Conservation (phyloP, 2,329 filamentous ascomycete species). For the Fonsecaea pedrosoi region DNA sequence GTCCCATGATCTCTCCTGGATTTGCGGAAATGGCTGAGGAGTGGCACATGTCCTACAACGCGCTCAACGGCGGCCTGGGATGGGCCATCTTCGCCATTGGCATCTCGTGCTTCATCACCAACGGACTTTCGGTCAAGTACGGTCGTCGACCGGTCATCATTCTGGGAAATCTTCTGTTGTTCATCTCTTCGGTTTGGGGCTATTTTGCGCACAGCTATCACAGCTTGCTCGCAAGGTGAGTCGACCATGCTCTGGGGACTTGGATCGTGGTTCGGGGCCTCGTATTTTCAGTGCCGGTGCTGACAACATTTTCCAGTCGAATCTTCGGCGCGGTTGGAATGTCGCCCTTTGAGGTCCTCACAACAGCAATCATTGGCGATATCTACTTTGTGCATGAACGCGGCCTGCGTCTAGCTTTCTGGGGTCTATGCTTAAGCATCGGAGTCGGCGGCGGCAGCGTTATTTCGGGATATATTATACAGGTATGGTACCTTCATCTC, state of each 20-base stretch:
- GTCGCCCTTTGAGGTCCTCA: conserved; percentile 37
- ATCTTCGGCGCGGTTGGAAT: conserved; percentile 39
- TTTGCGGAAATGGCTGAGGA: conserved; percentile 45
- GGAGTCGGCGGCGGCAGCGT: conserved; percentile 49
- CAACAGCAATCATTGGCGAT: conserved; percentile 50
- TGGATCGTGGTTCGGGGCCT: not conserved
- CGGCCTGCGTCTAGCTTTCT: conserved; percentile 49
- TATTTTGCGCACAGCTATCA: conserved; percentile 38
- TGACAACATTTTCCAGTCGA: conserved; percentile 14
- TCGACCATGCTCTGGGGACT: not conserved
- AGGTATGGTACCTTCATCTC: conserved; percentile 42
- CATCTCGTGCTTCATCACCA: conserved; percentile 40
- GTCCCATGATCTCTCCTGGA: conserved; percentile 49
- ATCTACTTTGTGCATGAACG: conserved; percentile 56
- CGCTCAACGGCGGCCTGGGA: conserved; percentile 45
- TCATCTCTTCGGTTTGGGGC: conserved; percentile 37
- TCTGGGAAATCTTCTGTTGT: conserved; percentile 32
- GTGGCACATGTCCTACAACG: conserved; percentile 46
- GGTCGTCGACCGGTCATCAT: conserved; percentile 37
- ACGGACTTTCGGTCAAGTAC: conserved; percentile 35
- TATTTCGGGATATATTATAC: conserved; percentile 47
- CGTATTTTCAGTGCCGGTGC: not conserved
- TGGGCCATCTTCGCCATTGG: conserved; percentile 46
- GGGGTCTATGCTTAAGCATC: conserved; percentile 50
- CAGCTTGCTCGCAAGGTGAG: conserved; percentile 31